phyloP scores from a whole-genome alignment of 768 basidiomycete genomes.

The Panaeolus papilionaceus region DNA sequence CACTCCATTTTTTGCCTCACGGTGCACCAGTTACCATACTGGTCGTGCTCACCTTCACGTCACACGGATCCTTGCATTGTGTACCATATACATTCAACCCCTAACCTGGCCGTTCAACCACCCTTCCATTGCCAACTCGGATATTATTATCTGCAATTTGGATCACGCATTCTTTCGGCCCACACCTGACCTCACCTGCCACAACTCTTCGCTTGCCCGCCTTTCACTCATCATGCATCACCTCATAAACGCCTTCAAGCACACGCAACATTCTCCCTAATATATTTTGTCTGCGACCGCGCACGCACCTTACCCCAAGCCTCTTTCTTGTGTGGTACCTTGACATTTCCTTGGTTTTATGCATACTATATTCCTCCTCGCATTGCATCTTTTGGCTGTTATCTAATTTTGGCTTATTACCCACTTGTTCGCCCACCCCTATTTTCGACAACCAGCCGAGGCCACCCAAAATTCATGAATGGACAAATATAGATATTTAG shows the following conservation, averaged over 20 bases:
- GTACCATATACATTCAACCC: not conserved
- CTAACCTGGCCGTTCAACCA: not conserved
- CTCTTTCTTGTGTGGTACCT: not conserved
- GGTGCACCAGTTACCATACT: not conserved
- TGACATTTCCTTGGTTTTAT: not conserved
- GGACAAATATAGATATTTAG: slow-evolving; percentile 14
- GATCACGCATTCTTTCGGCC: not conserved
- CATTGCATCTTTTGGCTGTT: not conserved
- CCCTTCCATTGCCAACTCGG: not conserved
- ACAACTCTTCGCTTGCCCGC: not conserved
- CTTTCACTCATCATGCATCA: not conserved
- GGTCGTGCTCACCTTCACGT: not conserved
- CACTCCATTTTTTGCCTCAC: not conserved
- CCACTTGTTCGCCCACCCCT: not conserved
- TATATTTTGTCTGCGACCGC: not conserved
- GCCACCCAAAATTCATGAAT: slow-evolving; percentile 9
- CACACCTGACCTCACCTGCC: not conserved
- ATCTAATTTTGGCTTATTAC: not conserved
- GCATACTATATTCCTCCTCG: not conserved
- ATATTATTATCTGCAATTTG: not conserved
- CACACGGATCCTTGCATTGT: not conserved
- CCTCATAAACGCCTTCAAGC: not conserved
- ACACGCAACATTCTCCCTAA: slow-evolving; percentile 4
- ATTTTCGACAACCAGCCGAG: not conserved
- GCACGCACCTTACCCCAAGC: not conserved